Conservation (phyloP, 1,284 basidiomycete genomes). For the Chalciporus sp. region DNA sequence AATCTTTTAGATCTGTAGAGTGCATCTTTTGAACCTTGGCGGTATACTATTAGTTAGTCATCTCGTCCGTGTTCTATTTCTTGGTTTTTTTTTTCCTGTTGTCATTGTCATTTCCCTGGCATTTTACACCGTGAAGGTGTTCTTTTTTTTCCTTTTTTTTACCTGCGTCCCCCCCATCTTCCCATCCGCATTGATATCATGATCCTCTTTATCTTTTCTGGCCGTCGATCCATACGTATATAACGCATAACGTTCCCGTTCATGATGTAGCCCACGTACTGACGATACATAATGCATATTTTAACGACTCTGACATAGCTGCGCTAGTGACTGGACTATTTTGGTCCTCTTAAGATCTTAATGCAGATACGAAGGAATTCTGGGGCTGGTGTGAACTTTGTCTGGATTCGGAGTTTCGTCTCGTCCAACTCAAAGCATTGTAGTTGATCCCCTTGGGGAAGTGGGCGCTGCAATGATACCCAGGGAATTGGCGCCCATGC, state of each 20-base stretch:
- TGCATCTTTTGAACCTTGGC: background rate
- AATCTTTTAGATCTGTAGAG: background rate
- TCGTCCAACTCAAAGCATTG: too few relatives aligned
- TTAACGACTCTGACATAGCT: conserved; percentile 5
- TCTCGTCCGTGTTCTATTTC: background rate
- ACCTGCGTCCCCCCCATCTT: background rate
- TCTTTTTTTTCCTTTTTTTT: background rate
- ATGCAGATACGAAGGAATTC: background rate
- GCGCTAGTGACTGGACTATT: too few relatives aligned
- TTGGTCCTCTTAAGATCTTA: too few relatives aligned
- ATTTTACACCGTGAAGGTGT: too few relatives aligned
- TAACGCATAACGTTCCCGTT: conserved; percentile 24
- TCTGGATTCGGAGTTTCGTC: too few relatives aligned
- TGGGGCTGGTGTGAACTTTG: too few relatives aligned
- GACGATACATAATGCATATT: conserved; percentile 24
- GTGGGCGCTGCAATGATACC: too few relatives aligned
- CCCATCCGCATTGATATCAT: background rate
- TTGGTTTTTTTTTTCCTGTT: background rate
- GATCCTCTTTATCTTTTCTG: background rate
- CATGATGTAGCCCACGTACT: conserved; percentile 13
- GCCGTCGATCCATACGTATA: conserved; percentile 18
- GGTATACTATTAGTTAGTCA: background rate
- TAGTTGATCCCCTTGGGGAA: too few relatives aligned
- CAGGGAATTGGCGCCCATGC: too few relatives aligned
- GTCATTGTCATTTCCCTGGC: background rate